Evolutionary conservation across 2,329 filamentous ascomycete genomes (phyloP), one percentile per base, ranked within the genome.

Genomic region (Rhynchosporium secalis): DNA sequence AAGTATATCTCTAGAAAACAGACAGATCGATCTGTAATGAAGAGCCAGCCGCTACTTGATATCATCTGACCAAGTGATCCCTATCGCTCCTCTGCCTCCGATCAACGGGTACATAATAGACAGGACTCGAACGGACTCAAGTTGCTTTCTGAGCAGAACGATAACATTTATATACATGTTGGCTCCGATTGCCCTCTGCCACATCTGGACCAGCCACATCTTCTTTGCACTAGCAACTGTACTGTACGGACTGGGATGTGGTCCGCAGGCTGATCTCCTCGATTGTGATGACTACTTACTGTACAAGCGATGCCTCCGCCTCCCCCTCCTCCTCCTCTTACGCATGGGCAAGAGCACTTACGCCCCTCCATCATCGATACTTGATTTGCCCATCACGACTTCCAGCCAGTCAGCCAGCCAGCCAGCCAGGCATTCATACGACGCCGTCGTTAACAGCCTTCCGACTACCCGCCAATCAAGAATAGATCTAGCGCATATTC

Each of bases 211-310:
- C 46, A 47, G 52, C 38, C 45, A 43, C 38, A 48, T 43, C 62
- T 31, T 36, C 26, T 55, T 41, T 58, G 40, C 62, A 43, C 62
- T 66, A 66, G 64, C 48, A 55, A 46, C 59, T 64, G 64, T 66
- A 61, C 56, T 64, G 64, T 66, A 61, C 56, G 59, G 62, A 52
- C 65, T 64, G 55, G 65, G 65, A 64, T 66, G 49, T 15, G 31
- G 47, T 59, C 45, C 43, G 60, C 58, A 62, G 61, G 60, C 65
- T 62, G 58, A 64, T 63, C 62, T 62, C 51, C 49, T 57, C 40
- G n/a, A 9, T 36, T 36, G 46, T 47, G 59, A 57, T 55, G 62
- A 55, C 62, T 62, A 20, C 20, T 20, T 20, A 20, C 20, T 20
- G 20, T 20, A 60, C 65, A 65, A 63, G 55, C 58, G 62, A 64